Evolutionary conservation across 768 basidiomycete species (phyloP), one percentile per base, ranked within the genome.

Genomic region (Nidularia pulvinata): DNA sequence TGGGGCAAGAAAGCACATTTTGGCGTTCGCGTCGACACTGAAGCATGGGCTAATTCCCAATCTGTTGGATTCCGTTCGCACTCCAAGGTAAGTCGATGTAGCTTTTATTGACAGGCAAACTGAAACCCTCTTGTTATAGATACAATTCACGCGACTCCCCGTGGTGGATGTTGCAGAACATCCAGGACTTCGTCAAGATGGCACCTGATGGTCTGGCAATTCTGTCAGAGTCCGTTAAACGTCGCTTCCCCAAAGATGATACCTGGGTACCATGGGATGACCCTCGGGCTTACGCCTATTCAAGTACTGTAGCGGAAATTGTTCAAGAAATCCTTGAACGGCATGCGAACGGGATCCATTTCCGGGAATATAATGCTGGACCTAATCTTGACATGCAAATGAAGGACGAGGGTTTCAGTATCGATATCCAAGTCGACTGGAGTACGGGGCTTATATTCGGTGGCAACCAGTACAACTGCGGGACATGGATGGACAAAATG

Each of bases 401-500:
- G 97, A 83, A 74, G 52, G 86, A 92, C 56, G 81, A 84, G 55
- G 97, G 97, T 1, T 99, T 99, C 74, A 82, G 96, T 67, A 93
- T 98, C 62, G 83, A 93, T 62, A 89, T 98, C 58, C 71, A 84
- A 25, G 95, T 98, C n/a, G 95, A 99, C 68, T 99, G 97, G 97
- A 77, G 81, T 59, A 98, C 93, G 1, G 97, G 97, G 1, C 68
- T 98, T 55, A 84, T 96, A 59, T 77, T 84, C 55, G 97, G 97
- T 30, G 97, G 97, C 6, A 98, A 86, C 67, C 72, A 73, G 52
- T 70, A 80, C 62, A 96, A 96, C 61, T 95, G 94, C 65, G 94
- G 94, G 9, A 95, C 94, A 1, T 96, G 94, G 94, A 94, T 94
- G 94, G 94, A 96, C 75, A 96, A 96, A 80, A 95, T 95, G 93